Base-by-base conservation (phyloP, 176 grass and related monocot species). In the Aegilops speltoides region DNA sequence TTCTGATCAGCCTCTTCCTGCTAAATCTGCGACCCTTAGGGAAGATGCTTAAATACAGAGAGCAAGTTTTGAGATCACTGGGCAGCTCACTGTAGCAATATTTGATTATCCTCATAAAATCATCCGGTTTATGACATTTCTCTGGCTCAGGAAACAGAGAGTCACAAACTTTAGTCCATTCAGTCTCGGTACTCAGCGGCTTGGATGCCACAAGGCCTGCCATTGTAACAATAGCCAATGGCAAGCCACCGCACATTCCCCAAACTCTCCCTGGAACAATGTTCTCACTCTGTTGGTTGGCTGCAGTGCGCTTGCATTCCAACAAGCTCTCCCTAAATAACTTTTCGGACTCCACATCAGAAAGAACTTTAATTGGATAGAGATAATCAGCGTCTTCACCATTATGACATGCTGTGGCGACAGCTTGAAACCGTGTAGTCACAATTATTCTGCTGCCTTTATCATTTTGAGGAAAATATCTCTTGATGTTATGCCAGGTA, bases 51-150 rank as follows among this genome's bases (percentile, higher is more conserved):
- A 31, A 31, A 31, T 31, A 31, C 29, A 31, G 29, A 31, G 62
- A 33, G 29, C 82, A 84, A 17, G 28, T 76, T 26, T 84, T 76
- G 11, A 23, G 37, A 84, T 84, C 71, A 1, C 57, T 28, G 4
- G 71, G 59, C 37, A 76, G 76, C 12, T 24, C 59, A 24, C 48
- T 64, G 12, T 84, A 84, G 59, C 82, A 84, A 2, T 34, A 28
- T 4, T 65, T 34, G 14, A 84, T 26, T 31, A 77, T 77, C 29
- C 32, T 70, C 32, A 20, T 70, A 37, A 70, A 36, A 0, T 37
- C 67, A 8, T 70, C 67, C 2, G 67, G 67, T 37, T 22, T 70
- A 10, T 1, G 32, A 8, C 67, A 70, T 10, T 2, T 11, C 12
- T 70, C 15, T 4, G 2, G 6, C 1, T 70, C 8, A 22, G 32